Percentiles rank a stretch among this genome's conserved stretches.
Conservation (phyloP, 1,284 basidiomycete genomes). For the Puccinia triticina region DNA sequence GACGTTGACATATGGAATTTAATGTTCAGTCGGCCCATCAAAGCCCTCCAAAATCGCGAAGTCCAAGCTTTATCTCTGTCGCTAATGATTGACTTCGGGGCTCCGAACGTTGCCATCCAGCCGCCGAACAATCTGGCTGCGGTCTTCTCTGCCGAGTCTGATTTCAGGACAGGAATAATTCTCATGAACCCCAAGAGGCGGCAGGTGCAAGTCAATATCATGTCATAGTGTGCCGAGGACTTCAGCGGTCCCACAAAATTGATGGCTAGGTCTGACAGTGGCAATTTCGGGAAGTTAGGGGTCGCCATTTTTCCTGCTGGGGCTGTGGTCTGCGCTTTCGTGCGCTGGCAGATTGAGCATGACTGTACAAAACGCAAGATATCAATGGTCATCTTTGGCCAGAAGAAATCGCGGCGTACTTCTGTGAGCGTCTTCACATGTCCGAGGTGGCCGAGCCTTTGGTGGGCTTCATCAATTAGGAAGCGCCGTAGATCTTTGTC, state of each 20-base stretch:
- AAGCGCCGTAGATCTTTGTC: conserved; percentile 53
- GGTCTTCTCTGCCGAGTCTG: background rate
- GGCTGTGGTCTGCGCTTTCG: no score
- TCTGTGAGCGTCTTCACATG: conserved; percentile 60
- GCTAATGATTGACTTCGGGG: conserved; percentile 55
- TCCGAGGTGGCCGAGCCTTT: conserved; percentile 62
- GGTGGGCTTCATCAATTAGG: conserved; percentile 58
- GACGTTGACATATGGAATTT: background rate
- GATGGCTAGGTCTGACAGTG: conserved; percentile 47
- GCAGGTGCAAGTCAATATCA: background rate
- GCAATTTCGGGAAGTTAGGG: background rate
- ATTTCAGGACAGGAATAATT: background rate
- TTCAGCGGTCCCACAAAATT: conserved; percentile 16
- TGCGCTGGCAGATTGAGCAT: no score
- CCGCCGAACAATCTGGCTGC: background rate
- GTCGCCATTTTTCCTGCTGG: conserved; percentile 42
- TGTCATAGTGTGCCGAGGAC: background rate
- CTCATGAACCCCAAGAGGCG: background rate
- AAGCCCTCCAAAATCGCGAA: conserved; percentile 55
- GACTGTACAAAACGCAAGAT: no score
- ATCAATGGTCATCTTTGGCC: no score
- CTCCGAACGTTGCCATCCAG: no score
- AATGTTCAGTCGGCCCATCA: no score
- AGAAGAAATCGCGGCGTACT: conserved; percentile 59
- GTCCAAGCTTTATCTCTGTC: conserved; percentile 57